Evolutionary conservation across 31 red algal species (phyloP).

Genomic region (Pterothamnion heteromorphum): DNA sequence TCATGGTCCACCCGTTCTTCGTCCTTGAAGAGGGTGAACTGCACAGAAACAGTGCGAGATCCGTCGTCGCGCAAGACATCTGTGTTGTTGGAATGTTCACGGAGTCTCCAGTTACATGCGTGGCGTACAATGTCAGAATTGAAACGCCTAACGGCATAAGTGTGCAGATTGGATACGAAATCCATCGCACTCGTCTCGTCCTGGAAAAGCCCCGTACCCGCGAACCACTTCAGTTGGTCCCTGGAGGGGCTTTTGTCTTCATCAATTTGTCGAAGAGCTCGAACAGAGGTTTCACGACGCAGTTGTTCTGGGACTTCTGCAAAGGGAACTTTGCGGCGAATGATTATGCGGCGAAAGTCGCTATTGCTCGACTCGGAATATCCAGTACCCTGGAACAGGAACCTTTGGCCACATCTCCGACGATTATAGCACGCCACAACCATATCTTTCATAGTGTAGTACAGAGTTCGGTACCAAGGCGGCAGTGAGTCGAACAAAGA

Average conservation of each 20-base stretch:
- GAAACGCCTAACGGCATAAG: too few species aligned
- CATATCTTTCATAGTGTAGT: background rate
- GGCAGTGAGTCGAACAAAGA: background rate
- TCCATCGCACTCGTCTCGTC: too few species aligned
- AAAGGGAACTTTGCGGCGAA: background rate
- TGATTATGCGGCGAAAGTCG: background rate
- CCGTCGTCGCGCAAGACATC: background rate
- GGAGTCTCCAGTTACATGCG: too few species aligned
- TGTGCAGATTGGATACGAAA: too few species aligned
- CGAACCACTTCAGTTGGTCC: background rate
- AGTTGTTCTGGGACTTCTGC: background rate
- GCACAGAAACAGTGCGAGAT: background rate
- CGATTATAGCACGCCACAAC: background rate
- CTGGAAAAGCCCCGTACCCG: background rate
- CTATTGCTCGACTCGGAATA: background rate
- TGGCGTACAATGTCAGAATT: too few species aligned
- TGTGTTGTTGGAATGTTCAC: too few species aligned
- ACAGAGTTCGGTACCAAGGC: background rate
- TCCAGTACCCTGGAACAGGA: background rate
- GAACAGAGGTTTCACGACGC: background rate
- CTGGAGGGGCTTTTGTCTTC: background rate
- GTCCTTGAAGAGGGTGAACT: background rate
- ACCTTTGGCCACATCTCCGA: background rate
- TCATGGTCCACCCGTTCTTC: background rate
- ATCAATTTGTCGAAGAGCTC: background rate